A percentile compares a stretch with the other conserved stretches of the same genome.
phyloP scores from a whole-genome alignment of 2,329 filamentous ascomycete genomes.

The Colletotrichum sojae region DNA sequence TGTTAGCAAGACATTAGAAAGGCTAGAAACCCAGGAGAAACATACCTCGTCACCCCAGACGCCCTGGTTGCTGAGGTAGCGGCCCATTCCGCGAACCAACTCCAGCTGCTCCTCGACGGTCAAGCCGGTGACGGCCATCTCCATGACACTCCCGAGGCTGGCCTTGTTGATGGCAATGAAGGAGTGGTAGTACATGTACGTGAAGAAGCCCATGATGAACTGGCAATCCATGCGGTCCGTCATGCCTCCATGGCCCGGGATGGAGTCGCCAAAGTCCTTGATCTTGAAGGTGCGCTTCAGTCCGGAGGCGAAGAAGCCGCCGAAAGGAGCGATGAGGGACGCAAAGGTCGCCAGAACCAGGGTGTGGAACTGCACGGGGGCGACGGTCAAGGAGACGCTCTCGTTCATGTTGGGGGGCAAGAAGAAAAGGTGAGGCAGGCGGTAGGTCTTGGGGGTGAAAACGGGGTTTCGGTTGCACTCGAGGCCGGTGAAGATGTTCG shows the following conservation, averaged over 20 bases:
- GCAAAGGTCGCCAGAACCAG: slow-evolving; percentile 93
- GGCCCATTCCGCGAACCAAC: slow-evolving; percentile 74
- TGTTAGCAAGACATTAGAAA: slow-evolving; percentile 6
- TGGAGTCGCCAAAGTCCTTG: slow-evolving; percentile 99
- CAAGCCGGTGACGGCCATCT: slow-evolving; percentile 92
- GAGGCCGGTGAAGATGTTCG: slow-evolving; percentile 92
- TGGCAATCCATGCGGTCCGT: slow-evolving; percentile 99
- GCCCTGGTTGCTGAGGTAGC: slow-evolving; percentile 77
- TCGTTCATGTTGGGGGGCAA: slow-evolving; percentile 64
- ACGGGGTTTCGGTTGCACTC: slow-evolving; percentile 93
- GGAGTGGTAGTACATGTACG: slow-evolving; percentile 98
- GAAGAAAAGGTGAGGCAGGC: slow-evolving; percentile 80
- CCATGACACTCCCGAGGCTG: slow-evolving; percentile 88
- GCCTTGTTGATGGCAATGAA: slow-evolving; percentile 94
- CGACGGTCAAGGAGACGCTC: slow-evolving; percentile 78
- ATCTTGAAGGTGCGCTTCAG: slow-evolving; percentile 99
- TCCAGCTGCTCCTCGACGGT: slow-evolving; percentile 91
- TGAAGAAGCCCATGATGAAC: slow-evolving; percentile 99
- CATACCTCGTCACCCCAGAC: slow-evolving; percentile 57
- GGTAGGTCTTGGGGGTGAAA: slow-evolving; percentile 84
- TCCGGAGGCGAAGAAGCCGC: slow-evolving; percentile 97
- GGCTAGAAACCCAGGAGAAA: slow-evolving; percentile 48
- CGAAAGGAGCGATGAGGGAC: slow-evolving; percentile 96
- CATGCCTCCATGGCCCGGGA: slow-evolving; percentile 97
- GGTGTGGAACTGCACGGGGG: slow-evolving; percentile 95